Conservation (phyloP, 768 basidiomycete genomes). For the Amanita phalloides region DNA sequence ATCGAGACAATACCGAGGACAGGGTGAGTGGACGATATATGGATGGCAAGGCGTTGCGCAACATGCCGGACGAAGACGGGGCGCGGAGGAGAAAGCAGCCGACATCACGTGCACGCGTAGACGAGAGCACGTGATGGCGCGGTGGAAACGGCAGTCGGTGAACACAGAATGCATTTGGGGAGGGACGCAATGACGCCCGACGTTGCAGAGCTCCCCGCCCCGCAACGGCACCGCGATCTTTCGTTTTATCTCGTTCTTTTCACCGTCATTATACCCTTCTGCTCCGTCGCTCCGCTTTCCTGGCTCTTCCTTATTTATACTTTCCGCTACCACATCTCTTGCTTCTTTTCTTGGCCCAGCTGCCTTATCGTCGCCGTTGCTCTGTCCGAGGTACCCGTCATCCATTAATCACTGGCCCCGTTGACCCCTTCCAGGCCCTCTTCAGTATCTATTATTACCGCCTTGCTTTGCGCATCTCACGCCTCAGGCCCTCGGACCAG, state of each 20-base stretch:
- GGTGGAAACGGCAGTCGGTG: background rate
- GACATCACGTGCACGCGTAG: background rate
- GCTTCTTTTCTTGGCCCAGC: constrained; percentile 27
- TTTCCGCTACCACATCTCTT: constrained; percentile 31
- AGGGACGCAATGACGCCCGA: constrained; percentile 18
- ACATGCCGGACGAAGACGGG: constrained; percentile 34
- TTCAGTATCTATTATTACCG: constrained; percentile 59
- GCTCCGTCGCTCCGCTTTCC: constrained; percentile 49
- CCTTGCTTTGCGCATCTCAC: constrained; percentile 37
- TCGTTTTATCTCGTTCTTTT: constrained; percentile 55
- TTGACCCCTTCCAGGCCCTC: constrained; percentile 32
- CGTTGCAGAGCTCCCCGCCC: constrained; percentile 27
- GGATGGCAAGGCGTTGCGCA: constrained; percentile 54
- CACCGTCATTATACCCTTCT: constrained; percentile 48
- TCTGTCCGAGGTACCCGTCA: constrained; percentile 42
- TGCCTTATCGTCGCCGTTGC: constrained; percentile 35
- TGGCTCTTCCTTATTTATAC: constrained; percentile 54
- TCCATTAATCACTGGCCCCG: background rate
- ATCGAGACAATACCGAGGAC: constrained; percentile 36
- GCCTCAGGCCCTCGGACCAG: constrained; percentile 30
- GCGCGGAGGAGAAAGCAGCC: background rate
- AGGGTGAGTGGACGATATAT: constrained; percentile 41
- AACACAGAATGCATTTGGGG: background rate
- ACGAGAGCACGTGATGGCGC: background rate
- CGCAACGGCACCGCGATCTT: constrained; percentile 24